A percentile compares a stretch with the other conserved stretches of the same genome.
Conservation (phyloP, 2,329 filamentous ascomycete species). For the Aureobasidium sp. region DNA sequence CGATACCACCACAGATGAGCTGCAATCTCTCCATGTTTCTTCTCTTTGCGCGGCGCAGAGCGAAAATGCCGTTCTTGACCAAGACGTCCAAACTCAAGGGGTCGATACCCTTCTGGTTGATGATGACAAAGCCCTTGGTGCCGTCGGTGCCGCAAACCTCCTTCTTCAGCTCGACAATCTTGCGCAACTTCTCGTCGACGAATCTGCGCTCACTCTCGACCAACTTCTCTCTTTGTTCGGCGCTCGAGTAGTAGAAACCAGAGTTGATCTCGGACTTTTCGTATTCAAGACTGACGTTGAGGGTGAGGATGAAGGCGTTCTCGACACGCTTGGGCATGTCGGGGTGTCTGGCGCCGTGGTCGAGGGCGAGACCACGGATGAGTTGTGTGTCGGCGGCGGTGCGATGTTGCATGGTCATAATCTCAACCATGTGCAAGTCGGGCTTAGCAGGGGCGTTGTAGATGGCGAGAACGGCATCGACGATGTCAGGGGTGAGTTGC, state of each 20-base stretch:
- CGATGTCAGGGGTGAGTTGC: constrained; percentile 88
- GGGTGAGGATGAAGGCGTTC: constrained; percentile 88
- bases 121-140: constrained; percentile 93
- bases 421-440: constrained; percentile 98
- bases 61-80: constrained; percentile 96
- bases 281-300: constrained; percentile 96
- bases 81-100: constrained; percentile 91
- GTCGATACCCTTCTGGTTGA: constrained; percentile 99
- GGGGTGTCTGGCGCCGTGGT: constrained; percentile 92
- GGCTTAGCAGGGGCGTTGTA: constrained; percentile 85
- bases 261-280: constrained; percentile 99
- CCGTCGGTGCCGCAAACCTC: constrained; percentile 88
- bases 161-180: constrained; percentile 97
- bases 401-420: constrained; percentile 99
- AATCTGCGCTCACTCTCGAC: constrained; percentile 95
- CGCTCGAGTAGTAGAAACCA: constrained; percentile 95
- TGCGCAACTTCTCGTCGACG: constrained; percentile 91
- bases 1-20: constrained; percentile 80
- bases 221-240: constrained; percentile 93
- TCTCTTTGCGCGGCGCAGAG: constrained; percentile 87
- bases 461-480: constrained; percentile 92
- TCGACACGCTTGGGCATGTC: constrained; percentile 97
- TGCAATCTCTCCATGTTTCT: constrained; percentile 99
- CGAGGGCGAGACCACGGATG: constrained; percentile 84
- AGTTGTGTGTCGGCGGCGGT: constrained; percentile 93